Base-by-base conservation (phyloP, 352 stramenopile genomes). In the Pythium aquatile region DNA sequence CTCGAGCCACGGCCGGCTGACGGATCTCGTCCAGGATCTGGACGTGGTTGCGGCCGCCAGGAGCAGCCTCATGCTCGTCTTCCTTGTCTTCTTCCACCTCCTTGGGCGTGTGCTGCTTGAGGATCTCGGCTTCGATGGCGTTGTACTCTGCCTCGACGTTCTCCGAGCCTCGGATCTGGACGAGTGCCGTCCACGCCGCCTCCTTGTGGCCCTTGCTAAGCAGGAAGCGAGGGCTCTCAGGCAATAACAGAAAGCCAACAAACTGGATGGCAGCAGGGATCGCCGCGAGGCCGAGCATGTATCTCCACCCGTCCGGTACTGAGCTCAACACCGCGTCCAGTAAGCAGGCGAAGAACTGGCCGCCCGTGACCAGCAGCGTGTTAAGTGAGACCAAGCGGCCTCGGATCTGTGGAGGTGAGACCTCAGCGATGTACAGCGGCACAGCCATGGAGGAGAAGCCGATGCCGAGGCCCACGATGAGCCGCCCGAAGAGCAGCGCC, bases 361-460 rank as follows among this genome's bases (percentile, higher is more conserved):
- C 85, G 32, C 85, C 83, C 0, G 82, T 93, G 30, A 91, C 74
- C 17, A 88, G 63, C 6, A 87, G 73, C n/a, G 77, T 88, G 55
- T 93, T 93, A 52, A 91, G 66, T 17, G 84, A 91, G n/a, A 93
- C 82, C 26, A 93, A 69, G 6, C 70, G 78, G 0, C 85, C 85
- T 35, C 84, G 82, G 20, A 86, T 78, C 26, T 87, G 69, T 9
- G 84, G 75, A 0, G 84, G 82, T 13, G 84, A 90, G 10, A 81
- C 79, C 58, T 93, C 84, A 30, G 84, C 82, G 56, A 93, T 90
- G 58, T 93, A 93, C 17, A 93, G 70, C 53, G 84, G 84, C 30
- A 93, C 80, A 16, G 77, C 87, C 78, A 88, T 89, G 44, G 84
- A 93, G 8, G 81, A 88, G 58, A 82, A 77, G 46, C 84, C 84